Conservation (phyloP, 2,329 filamentous ascomycete species). For the Claviceps cyperi region DNA sequence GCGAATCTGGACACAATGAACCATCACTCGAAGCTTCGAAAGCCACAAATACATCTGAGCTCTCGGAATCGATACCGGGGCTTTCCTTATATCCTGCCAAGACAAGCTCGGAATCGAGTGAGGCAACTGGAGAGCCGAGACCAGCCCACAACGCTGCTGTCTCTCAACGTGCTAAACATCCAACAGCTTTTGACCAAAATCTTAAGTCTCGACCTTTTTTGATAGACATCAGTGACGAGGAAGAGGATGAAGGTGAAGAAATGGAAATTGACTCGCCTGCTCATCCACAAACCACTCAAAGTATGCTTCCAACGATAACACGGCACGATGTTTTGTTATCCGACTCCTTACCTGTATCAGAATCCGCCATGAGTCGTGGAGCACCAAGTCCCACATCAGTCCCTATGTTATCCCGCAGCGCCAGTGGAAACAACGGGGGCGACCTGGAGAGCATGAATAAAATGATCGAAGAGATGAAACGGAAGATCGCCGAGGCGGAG, state of each 20-base stretch:
- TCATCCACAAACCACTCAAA: slow-evolving; percentile 24
- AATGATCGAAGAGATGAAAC: slow-evolving; percentile 46
- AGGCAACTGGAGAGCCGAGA: slow-evolving; percentile 21
- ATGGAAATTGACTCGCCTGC: slow-evolving; percentile 45
- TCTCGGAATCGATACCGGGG: slow-evolving; percentile 17
- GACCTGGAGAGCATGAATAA: slow-evolving; percentile 38
- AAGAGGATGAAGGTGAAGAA: slow-evolving; percentile 47
- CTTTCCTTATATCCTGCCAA: slow-evolving; percentile 19
- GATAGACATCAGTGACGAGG: slow-evolving; percentile 70
- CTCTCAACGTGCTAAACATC: slow-evolving; percentile 19
- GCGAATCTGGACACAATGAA: background rate
- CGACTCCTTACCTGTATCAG: slow-evolving; percentile 29
- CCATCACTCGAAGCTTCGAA: background rate
- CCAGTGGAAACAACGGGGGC: slow-evolving; percentile 20
- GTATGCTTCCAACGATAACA: slow-evolving; percentile 16
- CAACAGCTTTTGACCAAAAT: slow-evolving; percentile 35
- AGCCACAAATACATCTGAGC: background rate
- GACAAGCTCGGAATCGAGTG: slow-evolving; percentile 8
- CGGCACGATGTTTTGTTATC: slow-evolving; percentile 25
- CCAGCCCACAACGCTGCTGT: slow-evolving; percentile 59
- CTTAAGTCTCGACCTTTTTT: slow-evolving; percentile 50
- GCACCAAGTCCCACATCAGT: slow-evolving; percentile 25
- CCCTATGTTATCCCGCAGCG: slow-evolving; percentile 23
- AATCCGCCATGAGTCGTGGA: slow-evolving; percentile 24
- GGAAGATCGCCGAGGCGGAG: slow-evolving; percentile 43